A percentile compares a stretch with the other conserved stretches of the same genome.
Evolutionary conservation across 768 basidiomycete species (phyloP).

Genomic region (Termitomyces sp.): DNA sequence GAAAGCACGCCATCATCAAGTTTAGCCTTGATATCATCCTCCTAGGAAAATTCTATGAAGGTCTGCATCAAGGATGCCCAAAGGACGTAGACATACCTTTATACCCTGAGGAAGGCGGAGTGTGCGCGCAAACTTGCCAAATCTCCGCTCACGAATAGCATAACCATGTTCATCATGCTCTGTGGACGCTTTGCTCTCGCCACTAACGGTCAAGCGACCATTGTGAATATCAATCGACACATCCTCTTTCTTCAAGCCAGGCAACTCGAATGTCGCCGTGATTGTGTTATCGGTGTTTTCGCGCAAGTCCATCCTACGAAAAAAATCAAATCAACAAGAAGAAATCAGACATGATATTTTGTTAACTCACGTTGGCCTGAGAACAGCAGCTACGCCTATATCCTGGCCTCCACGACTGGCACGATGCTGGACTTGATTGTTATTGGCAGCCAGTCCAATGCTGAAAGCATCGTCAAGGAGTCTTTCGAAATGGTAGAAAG

Average conservation of each 20-base stretch:
- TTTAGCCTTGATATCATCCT: no score
- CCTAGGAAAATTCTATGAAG: not conserved
- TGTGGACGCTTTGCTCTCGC: slow-evolving; percentile 28
- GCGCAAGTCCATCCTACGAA: slow-evolving; percentile 41
- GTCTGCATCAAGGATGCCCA: not conserved
- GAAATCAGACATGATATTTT: not conserved
- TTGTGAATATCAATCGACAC: slow-evolving; percentile 43
- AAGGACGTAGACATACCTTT: slow-evolving; percentile 27
- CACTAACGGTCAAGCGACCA: slow-evolving; percentile 41
- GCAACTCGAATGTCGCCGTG: slow-evolving; percentile 50
- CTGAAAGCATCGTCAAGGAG: slow-evolving; percentile 32
- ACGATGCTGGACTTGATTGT: slow-evolving; percentile 7
- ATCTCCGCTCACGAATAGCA: slow-evolving; percentile 41
- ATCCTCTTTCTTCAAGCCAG: slow-evolving; percentile 45
- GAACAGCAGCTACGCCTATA: slow-evolving; percentile 20
- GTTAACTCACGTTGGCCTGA: not conserved
- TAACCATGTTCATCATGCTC: slow-evolving; percentile 31
- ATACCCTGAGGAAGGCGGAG: slow-evolving; percentile 42
- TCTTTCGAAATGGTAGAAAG: slow-evolving; percentile 27
- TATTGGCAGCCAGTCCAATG: slow-evolving; percentile 1
- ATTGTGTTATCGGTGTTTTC: slow-evolving; percentile 35
- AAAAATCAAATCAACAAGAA: not conserved
- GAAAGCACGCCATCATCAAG: no score
- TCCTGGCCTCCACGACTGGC: not conserved
- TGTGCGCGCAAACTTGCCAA: slow-evolving; percentile 43